These are phyloP conservation scores for Dactylellina parvicollis DNA, from an alignment of 2,329 filamentous ascomycete species.

Conservation along the genomic window DNA sequence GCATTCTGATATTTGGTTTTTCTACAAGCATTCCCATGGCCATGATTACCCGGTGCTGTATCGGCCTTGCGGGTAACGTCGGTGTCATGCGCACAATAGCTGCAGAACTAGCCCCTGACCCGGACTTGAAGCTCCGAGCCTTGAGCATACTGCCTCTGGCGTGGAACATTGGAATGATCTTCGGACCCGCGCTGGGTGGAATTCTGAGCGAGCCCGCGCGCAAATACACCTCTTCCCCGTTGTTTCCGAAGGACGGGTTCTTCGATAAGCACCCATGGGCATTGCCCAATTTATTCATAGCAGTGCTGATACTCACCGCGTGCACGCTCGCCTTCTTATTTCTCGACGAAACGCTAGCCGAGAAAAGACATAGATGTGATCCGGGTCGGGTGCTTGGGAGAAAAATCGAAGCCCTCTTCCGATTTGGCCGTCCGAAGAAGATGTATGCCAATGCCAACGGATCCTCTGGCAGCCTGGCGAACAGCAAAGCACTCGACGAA, in stretches of 20 bases:
- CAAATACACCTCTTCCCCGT: conserved; percentile 75
- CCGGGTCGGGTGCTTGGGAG: conserved; percentile 19
- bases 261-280: conserved; percentile 86
- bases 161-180: conserved; percentile 88
- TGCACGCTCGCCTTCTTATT: conserved; percentile 82
- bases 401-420: conserved; percentile 58
- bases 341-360: conserved; percentile 80
- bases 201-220: conserved; percentile 81
- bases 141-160: conserved; percentile 95
- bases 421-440: conserved; percentile 64
- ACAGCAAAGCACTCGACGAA: conserved; percentile 65
- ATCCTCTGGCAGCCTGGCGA: neutral
- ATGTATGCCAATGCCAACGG: conserved; percentile 61
- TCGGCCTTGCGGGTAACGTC: conserved; percentile 89
- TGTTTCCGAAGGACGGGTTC: conserved; percentile 74
- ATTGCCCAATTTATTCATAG: conserved; percentile 87
- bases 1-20: conserved; percentile 83
- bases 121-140: conserved; percentile 71
- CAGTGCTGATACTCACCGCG: conserved; percentile 77
- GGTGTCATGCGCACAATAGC: conserved; percentile 94
- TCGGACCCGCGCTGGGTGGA: conserved; percentile 88
- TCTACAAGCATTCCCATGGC: conserved; percentile 86
- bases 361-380: conserved; percentile 30
- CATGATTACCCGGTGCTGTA: conserved; percentile 78
- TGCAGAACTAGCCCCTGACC: conserved; percentile 82